Conservation (phyloP, 2,329 filamentous ascomycete genomes). For the Penicillium sp. region DNA sequence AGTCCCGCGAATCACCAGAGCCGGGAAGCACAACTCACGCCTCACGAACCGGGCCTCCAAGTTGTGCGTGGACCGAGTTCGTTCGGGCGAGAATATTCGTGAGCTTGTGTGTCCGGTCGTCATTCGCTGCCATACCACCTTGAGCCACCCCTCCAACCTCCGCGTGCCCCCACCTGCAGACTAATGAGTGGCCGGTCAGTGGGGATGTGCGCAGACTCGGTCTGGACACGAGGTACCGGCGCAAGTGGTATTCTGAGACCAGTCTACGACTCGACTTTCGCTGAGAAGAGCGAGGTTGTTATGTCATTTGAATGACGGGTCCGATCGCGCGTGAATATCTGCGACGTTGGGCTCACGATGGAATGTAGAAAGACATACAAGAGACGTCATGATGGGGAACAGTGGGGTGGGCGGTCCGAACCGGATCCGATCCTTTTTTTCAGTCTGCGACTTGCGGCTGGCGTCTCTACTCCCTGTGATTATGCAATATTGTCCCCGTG, state of each 20-base stretch:
- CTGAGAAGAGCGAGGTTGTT: background rate
- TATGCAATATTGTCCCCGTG: background rate
- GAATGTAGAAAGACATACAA: background rate
- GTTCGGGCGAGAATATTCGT: background rate
- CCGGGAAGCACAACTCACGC: background rate
- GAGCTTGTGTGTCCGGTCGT: constrained; percentile 10
- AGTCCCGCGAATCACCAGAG: background rate
- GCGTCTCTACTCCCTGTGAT: background rate
- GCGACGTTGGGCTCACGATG: background rate
- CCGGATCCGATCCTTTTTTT: constrained; percentile 14
- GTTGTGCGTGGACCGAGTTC: background rate
- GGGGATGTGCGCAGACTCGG: constrained; percentile 3
- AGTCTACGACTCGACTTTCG: background rate
- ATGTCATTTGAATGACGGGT: background rate
- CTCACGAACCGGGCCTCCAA: background rate
- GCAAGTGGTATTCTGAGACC: background rate
- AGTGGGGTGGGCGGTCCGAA: constrained; percentile 15
- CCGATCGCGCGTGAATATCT: background rate
- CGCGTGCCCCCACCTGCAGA: background rate
- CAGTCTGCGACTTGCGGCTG: background rate
- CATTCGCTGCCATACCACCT: constrained; percentile 13
- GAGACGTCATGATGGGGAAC: constrained; percentile 10
- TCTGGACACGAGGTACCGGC: constrained; percentile 16
- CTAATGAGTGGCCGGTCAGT: constrained; percentile 11
- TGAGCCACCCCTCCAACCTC: constrained; percentile 1